A percentile compares a stretch with the other conserved stretches of the same genome.
phyloP scores from a whole-genome alignment of 192 early-diverging fungal genomes.

The Chytriomyces hyalinus region DNA sequence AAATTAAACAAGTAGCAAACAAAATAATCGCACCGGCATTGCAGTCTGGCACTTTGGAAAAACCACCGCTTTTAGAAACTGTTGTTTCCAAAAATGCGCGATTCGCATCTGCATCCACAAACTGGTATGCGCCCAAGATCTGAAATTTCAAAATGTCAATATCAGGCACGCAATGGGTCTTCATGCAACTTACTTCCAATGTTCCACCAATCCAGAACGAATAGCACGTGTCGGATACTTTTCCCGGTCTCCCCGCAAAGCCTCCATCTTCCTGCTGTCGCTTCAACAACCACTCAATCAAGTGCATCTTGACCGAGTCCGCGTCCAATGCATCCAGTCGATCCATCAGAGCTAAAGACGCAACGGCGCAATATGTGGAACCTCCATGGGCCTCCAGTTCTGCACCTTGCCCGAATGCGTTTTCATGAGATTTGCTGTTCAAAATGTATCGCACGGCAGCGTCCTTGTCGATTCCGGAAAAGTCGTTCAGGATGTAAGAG shows the following conservation, averaged over 20 bases:
- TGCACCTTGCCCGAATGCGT: constrained; percentile 79
- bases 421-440: constrained; percentile 68
- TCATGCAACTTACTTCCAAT: constrained; percentile 57
- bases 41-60: constrained; percentile 62
- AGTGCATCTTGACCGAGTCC: constrained; percentile 45
- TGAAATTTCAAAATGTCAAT: background rate
- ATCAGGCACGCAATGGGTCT: background rate
- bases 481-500: constrained; percentile 84
- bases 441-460: constrained; percentile 65
- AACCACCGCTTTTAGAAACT: constrained; percentile 64
- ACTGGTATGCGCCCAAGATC: constrained; percentile 65
- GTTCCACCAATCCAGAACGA: constrained; percentile 95
- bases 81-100: constrained; percentile 67
- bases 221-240: constrained; percentile 92
- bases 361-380: constrained; percentile 86
- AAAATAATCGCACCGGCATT: constrained; percentile 59
- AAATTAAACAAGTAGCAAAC: background rate
- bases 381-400: constrained; percentile 90
- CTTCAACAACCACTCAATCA: constrained; percentile 76
- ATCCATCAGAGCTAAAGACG: constrained; percentile 77
- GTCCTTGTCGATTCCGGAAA: constrained; percentile 78
- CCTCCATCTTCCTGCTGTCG: constrained; percentile 74
- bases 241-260: constrained; percentile 90
- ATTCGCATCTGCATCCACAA: constrained; percentile 63
- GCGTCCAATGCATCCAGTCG: constrained; percentile 41